phyloP scores from a whole-genome alignment of 2,329 filamentous ascomycete genomes.

The Salinomyces thailandicus region DNA sequence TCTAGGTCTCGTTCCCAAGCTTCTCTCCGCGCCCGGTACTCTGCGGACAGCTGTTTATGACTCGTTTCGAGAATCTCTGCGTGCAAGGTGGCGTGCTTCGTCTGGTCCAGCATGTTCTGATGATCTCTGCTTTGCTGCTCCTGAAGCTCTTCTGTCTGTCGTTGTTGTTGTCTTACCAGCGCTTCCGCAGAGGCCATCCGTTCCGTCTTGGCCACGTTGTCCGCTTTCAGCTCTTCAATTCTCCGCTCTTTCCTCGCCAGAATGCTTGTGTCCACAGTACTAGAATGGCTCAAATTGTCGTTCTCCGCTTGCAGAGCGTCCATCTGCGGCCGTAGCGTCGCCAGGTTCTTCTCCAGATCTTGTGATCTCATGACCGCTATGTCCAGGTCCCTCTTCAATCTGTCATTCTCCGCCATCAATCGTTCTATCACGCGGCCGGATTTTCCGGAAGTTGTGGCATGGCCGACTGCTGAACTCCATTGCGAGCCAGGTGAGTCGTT shows the following conservation, averaged over 20 bases:
- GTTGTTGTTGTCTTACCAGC: conserved; percentile 5
- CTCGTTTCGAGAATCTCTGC: conserved; percentile 59
- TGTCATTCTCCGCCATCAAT: conserved; percentile 70
- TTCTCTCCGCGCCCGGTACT: conserved; percentile 45
- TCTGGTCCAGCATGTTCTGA: conserved; percentile 42
- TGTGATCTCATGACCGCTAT: conserved; percentile 44
- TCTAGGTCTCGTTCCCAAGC: conserved; percentile 39
- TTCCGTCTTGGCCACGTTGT: conserved; percentile 54
- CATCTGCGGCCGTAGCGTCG: conserved; percentile 60
- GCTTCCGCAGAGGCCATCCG: conserved; percentile 36
- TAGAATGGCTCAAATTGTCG: conserved; percentile 58
- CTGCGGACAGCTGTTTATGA: conserved; percentile 58
- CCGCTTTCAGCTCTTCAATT: conserved; percentile 55
- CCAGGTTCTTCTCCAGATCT: conserved; percentile 58
- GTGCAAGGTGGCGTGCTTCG: conserved; percentile 46
- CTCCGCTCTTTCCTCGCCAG: conserved; percentile 65
- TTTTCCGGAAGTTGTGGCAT: conserved; percentile 57
- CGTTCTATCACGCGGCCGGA: conserved; percentile 71
- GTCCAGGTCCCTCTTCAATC: conserved; percentile 56
- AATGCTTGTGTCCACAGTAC: conserved; percentile 59
- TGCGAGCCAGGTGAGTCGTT: conserved; percentile 13
- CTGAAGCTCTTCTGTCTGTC: conserved; percentile 50
- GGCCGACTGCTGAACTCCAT: conserved; percentile 60
- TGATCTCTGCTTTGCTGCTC: conserved; percentile 52
- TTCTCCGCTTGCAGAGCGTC: conserved; percentile 58